Conservation (phyloP, 805 yeast species). For the Allodekkera sacchari region DNA sequence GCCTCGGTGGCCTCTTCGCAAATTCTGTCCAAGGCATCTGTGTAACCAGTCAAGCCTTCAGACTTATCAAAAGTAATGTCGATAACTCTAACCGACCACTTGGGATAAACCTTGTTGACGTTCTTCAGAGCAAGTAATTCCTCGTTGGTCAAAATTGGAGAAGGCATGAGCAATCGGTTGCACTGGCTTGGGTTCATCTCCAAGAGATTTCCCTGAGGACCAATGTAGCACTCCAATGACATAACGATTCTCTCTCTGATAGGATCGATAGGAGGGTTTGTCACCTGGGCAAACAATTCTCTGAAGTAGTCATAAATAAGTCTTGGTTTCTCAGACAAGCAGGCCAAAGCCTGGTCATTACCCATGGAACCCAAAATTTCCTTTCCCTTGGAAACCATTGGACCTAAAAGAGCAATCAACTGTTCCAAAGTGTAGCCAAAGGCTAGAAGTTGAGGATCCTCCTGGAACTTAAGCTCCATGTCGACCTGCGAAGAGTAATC, state of each 20-base stretch:
- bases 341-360: constrained; percentile 92
- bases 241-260: constrained; percentile 94
- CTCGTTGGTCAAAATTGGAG: constrained; percentile 71
- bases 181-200: constrained; percentile 92
- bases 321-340: constrained; percentile 88
- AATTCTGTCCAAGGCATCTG: constrained; percentile 74
- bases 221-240: constrained; percentile 95
- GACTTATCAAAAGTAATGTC: constrained; percentile 82
- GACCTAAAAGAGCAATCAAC: constrained; percentile 70
- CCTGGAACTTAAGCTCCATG: constrained; percentile 44
- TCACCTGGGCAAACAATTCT: constrained; percentile 95
- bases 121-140: constrained; percentile 71
- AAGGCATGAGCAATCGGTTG: constrained; percentile 71
- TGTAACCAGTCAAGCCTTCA: constrained; percentile 83
- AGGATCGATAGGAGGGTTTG: constrained; percentile 98
- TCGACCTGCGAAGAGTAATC: constrained; percentile 20
- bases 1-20: constrained; percentile 84
- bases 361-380: constrained; percentile 99
- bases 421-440: constrained; percentile 96
- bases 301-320: constrained; percentile 89
- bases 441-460: constrained; percentile 77
- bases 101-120: constrained; percentile 68
- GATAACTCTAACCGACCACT: constrained; percentile 75
- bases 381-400: constrained; percentile 89
- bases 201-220: constrained; percentile 95